Evolutionary conservation across 2,329 filamentous ascomycete species (phyloP).

Genomic region (Cordyceps farinosa): DNA sequence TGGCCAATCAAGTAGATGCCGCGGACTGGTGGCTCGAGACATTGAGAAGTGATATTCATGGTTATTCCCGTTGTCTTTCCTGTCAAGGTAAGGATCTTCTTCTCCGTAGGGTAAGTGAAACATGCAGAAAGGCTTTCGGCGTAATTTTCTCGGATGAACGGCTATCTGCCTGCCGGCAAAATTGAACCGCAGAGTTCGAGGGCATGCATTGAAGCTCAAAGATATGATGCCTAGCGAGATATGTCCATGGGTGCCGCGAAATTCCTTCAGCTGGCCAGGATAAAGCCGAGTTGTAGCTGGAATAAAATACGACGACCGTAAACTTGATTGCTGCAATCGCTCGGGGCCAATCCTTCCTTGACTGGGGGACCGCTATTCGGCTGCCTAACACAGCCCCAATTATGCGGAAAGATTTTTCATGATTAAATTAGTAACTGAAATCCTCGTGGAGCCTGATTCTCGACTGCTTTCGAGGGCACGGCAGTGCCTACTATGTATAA

Average conservation of each 20-base stretch:
- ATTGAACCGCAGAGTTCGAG: background rate
- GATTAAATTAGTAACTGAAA: background rate
- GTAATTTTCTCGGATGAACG: slow-evolving; percentile 9
- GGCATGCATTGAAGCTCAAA: background rate
- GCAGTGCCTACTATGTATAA: background rate
- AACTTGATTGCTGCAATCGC: background rate
- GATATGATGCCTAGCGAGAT: background rate
- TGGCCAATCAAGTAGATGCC: slow-evolving; percentile 5
- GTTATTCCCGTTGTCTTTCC: slow-evolving; percentile 5
- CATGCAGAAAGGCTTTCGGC: background rate
- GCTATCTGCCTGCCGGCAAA: background rate
- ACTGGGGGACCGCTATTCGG: background rate
- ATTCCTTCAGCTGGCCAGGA: background rate
- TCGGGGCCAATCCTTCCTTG: background rate
- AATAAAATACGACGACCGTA: background rate
- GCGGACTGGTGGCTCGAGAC: background rate
- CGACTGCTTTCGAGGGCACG: background rate
- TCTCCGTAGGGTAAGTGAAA: background rate
- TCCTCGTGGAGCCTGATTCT: background rate
- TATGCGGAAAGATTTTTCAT: background rate
- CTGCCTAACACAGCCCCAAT: background rate
- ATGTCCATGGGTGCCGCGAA: background rate
- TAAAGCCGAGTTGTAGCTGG: background rate
- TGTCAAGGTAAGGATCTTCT: background rate
- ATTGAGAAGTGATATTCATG: background rate